Evolutionary conservation across 2,329 filamentous ascomycete species (phyloP), one percentile per base, ranked within the genome.

Genomic region (Aureobasidium sp.): DNA sequence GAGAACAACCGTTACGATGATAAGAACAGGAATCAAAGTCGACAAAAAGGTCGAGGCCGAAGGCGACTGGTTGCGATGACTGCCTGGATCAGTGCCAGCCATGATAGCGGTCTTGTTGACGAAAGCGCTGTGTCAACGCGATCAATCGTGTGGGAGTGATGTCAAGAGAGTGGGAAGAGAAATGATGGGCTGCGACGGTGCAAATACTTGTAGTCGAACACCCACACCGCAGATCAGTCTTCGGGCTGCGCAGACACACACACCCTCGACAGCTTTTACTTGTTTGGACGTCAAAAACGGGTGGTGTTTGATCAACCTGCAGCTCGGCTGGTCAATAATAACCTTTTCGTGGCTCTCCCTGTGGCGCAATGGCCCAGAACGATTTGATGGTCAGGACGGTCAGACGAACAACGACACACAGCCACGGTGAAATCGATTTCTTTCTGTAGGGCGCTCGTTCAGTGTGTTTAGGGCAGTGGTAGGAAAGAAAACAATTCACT

Each of bases 1-100:
- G 35, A 71, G 62, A 59, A 69, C 73, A 57, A 74, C 63, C 9
- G 67, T 48, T n/a, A 73, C 69, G 64, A 71, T 66, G 52, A 73
- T 5, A 9, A 68, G 42, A 50, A 74, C 71, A 37, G 71, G 73
- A 17, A 70, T 67, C 11, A 76, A 66, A 3, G 74, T 75, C 2
- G 73, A 69, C 37, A 75, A 7, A 27, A 77, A 56, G 4, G 65
- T 65, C 7, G 71, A 68, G 7, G 70, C 70, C 3, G 74, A 75
- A 17, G 67, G 47, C 22, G 62, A 61, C 70, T 72, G 63, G 57
- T 31, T 54, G 69, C 68, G 61, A 45, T 52, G 37, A 40, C 49
- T 61, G 8, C 60, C 59, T 35, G 59, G 19, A 0, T 5, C 33
- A 2, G 6, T 19, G 27, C 1, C 11, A 44, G 50, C 31, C 60